Evolutionary conservation across 768 basidiomycete species (phyloP).

Genomic region (Mycena galericulata): DNA sequence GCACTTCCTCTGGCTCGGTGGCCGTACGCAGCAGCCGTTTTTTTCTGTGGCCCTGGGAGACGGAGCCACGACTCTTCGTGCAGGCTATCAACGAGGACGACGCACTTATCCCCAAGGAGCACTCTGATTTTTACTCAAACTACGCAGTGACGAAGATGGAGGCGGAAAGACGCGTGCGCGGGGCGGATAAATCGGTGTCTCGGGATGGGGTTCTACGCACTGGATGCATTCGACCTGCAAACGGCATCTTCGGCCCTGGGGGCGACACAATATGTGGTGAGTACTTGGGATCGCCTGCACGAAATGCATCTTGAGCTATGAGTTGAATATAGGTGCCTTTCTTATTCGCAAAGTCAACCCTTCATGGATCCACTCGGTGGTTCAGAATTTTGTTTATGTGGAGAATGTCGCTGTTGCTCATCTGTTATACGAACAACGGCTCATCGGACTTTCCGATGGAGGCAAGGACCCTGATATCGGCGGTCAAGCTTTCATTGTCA

Average conservation of each 20-base stretch:
- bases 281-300: background rate
- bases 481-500: slow-evolving; percentile 75
- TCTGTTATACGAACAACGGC: slow-evolving; percentile 77
- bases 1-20: slow-evolving; percentile 81
- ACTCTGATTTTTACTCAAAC: slow-evolving; percentile 80
- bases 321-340: slow-evolving; percentile 59
- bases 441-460: slow-evolving; percentile 63
- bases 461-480: slow-evolving; percentile 71
- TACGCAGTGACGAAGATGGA: slow-evolving; percentile 75
- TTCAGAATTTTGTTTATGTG: slow-evolving; percentile 79
- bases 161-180: slow-evolving; percentile 64
- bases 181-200: slow-evolving; percentile 37
- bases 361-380: slow-evolving; percentile 67
- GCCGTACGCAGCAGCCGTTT: slow-evolving; percentile 68
- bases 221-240: slow-evolving; percentile 83
- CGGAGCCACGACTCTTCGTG: slow-evolving; percentile 63
- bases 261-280: slow-evolving; percentile 73
- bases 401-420: slow-evolving; percentile 83
- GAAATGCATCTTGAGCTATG: background rate
- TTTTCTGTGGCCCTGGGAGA: slow-evolving; percentile 84
- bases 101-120: slow-evolving; percentile 58
- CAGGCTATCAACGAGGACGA: slow-evolving; percentile 78
- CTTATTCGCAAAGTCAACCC: slow-evolving; percentile 70
- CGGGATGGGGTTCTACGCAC: slow-evolving; percentile 62
- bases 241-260: slow-evolving; percentile 80